Evolutionary conservation across 176 grass and related monocot genomes (phyloP).

Genomic region (Phoenix dactylifera): DNA sequence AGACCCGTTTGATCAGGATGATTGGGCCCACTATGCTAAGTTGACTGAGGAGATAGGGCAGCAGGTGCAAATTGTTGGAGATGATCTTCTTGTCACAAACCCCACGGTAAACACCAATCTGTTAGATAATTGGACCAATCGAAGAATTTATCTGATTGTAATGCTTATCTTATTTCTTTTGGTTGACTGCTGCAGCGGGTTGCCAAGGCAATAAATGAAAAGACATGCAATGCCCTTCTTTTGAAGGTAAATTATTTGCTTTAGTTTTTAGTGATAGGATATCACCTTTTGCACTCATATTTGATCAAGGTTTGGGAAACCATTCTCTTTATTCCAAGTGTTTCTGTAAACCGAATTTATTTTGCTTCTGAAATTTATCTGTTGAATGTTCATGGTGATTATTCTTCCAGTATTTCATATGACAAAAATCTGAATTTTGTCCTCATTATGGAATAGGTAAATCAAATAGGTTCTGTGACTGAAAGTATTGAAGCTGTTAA

Average conservation of each 20-base stretch:
- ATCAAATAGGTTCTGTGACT: slow-evolving; percentile 88
- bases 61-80: slow-evolving; percentile 86
- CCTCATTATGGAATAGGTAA: slow-evolving; percentile 39
- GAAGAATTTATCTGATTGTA: no score
- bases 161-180: neutral
- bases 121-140: no score
- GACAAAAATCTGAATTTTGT: neutral
- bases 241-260: slow-evolving; percentile 50
- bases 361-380: no score
- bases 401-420: no score
- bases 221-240: slow-evolving; percentile 89
- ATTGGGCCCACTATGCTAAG: slow-evolving; percentile 81
- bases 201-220: slow-evolving; percentile 79
- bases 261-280: neutral
- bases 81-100: slow-evolving; percentile 95
- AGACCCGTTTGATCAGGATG: slow-evolving; percentile 94
- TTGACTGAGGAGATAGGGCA: slow-evolving; percentile 76
- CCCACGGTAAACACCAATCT: slow-evolving; percentile 45
- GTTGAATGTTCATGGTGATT: no score
- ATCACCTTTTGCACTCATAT: neutral
- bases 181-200: slow-evolving; percentile 48
- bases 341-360: no score
- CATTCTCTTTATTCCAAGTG: no score
- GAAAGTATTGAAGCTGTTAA: slow-evolving; percentile 94
- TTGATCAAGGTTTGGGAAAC: no score